Percentiles rank a stretch among this genome's conserved stretches.
These are phyloP conservation scores for Exophiala alcalophila DNA, from an alignment of 2,329 filamentous ascomycete species.

Conservation along the genomic window DNA sequence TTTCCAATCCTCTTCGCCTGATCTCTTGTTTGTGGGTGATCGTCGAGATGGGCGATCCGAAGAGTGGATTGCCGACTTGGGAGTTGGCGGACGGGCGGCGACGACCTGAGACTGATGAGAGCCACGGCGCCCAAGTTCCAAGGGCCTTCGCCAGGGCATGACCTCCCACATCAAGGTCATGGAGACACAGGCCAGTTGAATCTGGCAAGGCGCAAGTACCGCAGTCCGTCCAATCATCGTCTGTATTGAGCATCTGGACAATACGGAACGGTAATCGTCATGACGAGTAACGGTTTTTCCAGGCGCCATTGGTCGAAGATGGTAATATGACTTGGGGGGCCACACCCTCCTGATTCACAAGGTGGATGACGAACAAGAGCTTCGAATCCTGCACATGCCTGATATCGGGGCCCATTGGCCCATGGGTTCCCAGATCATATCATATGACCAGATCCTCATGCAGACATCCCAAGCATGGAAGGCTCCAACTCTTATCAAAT, in stretches of 20 bases:
- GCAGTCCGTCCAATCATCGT: conserved; percentile 18
- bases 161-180: conserved; percentile 7
- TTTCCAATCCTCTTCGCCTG: conserved; percentile 8
- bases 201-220: conserved; percentile 11
- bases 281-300: conserved; percentile 22
- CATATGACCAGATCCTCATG: conserved; percentile 30
- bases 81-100: conserved; percentile 14
- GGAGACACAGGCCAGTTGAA: conserved; percentile 18
- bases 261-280: conserved; percentile 24
- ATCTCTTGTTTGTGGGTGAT: conserved; percentile 13
- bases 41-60: conserved; percentile 15
- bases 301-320: conserved; percentile 21
- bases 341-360: conserved; percentile 25
- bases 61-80: conserved; percentile 6
- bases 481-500: conserved; percentile 5
- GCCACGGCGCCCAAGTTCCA: conserved; percentile 15
- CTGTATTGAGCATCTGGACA: conserved; percentile 13
- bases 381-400: conserved; percentile 16
- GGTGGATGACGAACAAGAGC: conserved; percentile 11
- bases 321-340: conserved; percentile 10
- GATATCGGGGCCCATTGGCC: conserved; percentile 21
- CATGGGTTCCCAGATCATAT: conserved; percentile 15
- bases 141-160: conserved; percentile 2
- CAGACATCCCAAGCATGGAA: conserved; percentile 16
- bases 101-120: too few species aligned